Conservation (phyloP, 176 grass and related monocot genomes). For the Hordeum marinum region DNA sequence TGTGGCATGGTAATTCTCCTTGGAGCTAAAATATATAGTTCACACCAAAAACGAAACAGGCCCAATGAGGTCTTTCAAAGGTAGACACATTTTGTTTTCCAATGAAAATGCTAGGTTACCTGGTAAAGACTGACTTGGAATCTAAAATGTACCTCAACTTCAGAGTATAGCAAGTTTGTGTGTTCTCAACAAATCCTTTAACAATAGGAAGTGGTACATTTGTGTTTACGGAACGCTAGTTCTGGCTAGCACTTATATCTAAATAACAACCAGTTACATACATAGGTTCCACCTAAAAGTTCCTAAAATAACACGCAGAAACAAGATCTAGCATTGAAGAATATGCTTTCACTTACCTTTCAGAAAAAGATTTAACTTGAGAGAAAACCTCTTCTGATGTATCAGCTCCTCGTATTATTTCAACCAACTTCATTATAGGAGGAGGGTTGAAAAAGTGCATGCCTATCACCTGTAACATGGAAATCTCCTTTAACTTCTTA, state of each 20-base stretch:
- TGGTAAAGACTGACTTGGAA: neutral
- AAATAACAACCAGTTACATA: neutral
- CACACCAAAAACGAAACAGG: neutral
- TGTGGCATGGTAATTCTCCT: neutral
- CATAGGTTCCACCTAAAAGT: neutral
- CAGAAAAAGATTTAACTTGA: conserved; percentile 67
- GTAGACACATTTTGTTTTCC: neutral
- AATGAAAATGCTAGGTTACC: neutral
- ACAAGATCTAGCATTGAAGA: neutral
- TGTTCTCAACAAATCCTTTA: neutral
- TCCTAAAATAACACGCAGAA: neutral
- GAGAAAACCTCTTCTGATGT: conserved; percentile 73
- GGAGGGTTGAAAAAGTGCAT: conserved; percentile 99
- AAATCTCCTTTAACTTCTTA: neutral
- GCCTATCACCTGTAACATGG: conserved; percentile 65
- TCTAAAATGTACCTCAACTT: neutral
- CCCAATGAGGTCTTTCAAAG: neutral
- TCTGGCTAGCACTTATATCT: neutral
- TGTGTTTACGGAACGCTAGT: neutral
- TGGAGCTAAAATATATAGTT: neutral
- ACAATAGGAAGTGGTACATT: neutral
- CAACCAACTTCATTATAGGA: conserved; percentile 91
- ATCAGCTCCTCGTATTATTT: conserved; percentile 89
- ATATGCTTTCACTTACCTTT: conserved; percentile 42
- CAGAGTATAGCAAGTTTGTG: neutral